A percentile compares a stretch with the other conserved stretches of the same genome.
Evolutionary conservation across 2,329 filamentous ascomycete species (phyloP).

Genomic region (Pestalotiopsis sp.): DNA sequence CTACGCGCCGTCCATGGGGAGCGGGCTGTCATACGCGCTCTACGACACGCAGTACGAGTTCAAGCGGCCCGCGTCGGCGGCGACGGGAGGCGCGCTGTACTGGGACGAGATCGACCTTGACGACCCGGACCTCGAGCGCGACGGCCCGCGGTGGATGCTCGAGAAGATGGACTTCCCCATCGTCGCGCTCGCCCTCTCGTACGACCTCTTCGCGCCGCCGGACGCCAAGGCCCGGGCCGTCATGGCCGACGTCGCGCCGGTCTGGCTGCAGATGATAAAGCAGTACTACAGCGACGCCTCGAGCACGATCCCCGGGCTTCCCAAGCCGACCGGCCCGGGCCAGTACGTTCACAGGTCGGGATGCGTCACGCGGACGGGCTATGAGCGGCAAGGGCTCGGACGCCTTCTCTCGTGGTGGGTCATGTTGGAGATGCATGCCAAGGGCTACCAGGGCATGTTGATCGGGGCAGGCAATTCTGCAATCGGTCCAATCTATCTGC

Average conservation of each 20-base stretch:
- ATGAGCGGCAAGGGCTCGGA: constrained; percentile 21
- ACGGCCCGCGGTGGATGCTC: constrained; percentile 18
- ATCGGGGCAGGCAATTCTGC: not conserved
- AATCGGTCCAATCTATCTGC: not conserved
- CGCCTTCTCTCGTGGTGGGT: constrained; percentile 3
- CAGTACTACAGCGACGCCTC: not conserved
- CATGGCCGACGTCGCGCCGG: constrained; percentile 16
- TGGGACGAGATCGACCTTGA: constrained; percentile 26
- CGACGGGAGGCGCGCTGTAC: constrained; percentile 23
- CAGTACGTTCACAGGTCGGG: constrained; percentile 24
- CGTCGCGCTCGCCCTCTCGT: constrained; percentile 22
- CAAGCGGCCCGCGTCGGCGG: constrained; percentile 21
- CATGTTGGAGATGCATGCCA: not conserved
- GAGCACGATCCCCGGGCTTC: constrained; percentile 11
- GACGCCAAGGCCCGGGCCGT: constrained; percentile 11
- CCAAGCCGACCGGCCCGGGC: constrained; percentile 19
- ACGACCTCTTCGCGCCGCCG: constrained; percentile 22
- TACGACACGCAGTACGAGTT: constrained; percentile 27
- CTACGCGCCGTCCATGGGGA: constrained; percentile 16
- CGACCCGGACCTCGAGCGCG: constrained; percentile 18
- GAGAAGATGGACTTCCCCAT: constrained; percentile 26
- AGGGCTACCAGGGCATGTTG: not conserved
- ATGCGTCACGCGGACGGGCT: constrained; percentile 22
- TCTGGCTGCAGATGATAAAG: constrained; percentile 9
- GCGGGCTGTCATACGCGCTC: constrained; percentile 25